Evolutionary conservation across 306 rosid genomes (phyloP).

Genomic region (Pterocarpus santalinus): DNA sequence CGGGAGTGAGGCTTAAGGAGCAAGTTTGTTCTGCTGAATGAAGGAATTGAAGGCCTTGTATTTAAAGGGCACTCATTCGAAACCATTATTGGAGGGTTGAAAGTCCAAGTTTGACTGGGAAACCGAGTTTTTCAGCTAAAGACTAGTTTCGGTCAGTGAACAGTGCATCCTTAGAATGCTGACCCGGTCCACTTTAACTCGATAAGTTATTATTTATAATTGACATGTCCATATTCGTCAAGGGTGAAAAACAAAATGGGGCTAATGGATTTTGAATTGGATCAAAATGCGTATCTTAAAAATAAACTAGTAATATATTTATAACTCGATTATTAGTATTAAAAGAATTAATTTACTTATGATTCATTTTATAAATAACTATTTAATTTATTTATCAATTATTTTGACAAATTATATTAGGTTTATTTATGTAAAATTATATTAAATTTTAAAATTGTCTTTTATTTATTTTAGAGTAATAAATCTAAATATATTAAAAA

Average conservation of each 20-base stretch:
- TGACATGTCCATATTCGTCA: conserved; percentile 28
- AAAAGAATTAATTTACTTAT: not conserved
- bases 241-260: not conserved
- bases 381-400: not conserved
- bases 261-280: not conserved
- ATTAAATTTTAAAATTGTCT: too few species aligned
- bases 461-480: too few species aligned
- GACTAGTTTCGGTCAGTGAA: conserved; percentile 61
- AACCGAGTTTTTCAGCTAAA: conserved; percentile 74
- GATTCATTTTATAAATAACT: not conserved
- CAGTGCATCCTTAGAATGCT: conserved; percentile 36
- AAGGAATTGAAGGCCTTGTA: conserved; percentile 11
- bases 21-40: conserved; percentile 25
- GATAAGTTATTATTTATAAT: conserved; percentile 36
- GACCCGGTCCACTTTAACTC: conserved; percentile 58
- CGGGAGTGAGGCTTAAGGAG: conserved; percentile 19
- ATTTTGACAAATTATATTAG: not conserved
- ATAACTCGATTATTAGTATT: too few species aligned
- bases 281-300: not conserved
- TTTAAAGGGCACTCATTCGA: conserved; percentile 45
- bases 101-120: conserved; percentile 70
- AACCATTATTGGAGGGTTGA: conserved; percentile 32
- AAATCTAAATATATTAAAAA: not conserved
- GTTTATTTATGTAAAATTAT: not conserved
- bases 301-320: too few species aligned